phyloP scores from a whole-genome alignment of 192 early-diverging fungal species.

The Coemansia sp. region DNA sequence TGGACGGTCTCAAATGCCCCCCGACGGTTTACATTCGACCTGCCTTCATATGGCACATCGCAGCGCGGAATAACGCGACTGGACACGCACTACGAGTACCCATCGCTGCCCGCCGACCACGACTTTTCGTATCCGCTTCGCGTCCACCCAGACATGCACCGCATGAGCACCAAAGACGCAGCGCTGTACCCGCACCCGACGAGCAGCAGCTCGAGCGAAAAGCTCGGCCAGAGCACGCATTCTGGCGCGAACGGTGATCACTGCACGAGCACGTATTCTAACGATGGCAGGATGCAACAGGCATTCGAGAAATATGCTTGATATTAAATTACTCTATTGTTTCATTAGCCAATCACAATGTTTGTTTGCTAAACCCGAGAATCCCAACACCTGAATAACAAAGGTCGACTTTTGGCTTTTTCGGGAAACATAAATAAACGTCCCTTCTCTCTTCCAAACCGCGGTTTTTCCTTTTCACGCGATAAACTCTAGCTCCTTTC shows the following conservation, averaged over 20 bases:
- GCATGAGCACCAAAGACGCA: conserved; percentile 3
- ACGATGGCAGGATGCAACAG: not conserved
- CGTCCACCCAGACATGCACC: not conserved
- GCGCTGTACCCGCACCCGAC: conserved; percentile 7
- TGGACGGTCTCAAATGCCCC: conserved; percentile 35
- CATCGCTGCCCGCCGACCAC: conserved; percentile 15
- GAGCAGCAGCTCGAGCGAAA: not conserved
- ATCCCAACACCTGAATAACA: not conserved
- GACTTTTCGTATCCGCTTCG: conserved; percentile 21
- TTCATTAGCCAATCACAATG: not conserved
- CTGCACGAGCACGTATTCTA: not conserved
- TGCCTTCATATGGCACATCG: not conserved
- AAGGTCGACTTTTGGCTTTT: not conserved
- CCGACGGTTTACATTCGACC: conserved; percentile 6
- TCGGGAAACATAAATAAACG: no score
- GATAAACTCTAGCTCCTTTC: not conserved
- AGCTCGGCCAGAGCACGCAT: not conserved
- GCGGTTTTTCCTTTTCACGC: not conserved
- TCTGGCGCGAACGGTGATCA: not conserved
- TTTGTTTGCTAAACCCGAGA: not conserved
- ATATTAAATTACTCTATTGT: not conserved
- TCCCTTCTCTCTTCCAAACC: not conserved
- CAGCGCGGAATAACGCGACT: not conserved
- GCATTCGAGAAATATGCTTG: not conserved
- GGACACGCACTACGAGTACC: conserved; percentile 23